phyloP scores from a whole-genome alignment of 169 alveolate species.

The Eimeria acervulina region DNA sequence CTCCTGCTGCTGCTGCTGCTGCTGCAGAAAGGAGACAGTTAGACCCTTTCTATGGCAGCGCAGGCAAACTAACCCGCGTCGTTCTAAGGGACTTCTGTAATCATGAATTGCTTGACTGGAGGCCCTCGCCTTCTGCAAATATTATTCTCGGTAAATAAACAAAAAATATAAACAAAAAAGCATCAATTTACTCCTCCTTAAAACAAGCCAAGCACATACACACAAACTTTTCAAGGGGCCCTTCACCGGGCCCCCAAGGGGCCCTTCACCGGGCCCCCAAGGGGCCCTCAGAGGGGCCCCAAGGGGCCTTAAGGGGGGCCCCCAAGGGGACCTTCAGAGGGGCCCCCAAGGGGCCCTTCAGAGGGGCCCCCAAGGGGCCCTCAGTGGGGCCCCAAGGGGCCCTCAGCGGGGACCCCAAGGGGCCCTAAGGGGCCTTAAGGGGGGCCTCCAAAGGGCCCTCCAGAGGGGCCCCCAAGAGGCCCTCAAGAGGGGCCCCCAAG shows the following conservation, averaged over 20 bases:
- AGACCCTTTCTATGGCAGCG: constrained; percentile 63
- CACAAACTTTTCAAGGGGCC: too few species aligned
- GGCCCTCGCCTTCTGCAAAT: constrained; percentile 42
- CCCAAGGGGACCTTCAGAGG: neutral
- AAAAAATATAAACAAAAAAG: too few species aligned
- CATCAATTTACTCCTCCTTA: too few species aligned
- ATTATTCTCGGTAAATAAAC: neutral
- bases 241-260: too few species aligned
- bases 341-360: constrained; percentile 11
- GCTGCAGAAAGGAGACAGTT: constrained; percentile 23
- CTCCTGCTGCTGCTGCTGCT: constrained; percentile 34
- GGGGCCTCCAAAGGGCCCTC: constrained; percentile 4
- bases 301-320: neutral
- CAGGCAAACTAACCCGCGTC: constrained; percentile 33
- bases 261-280: too few species aligned
- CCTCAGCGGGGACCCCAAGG: neutral
- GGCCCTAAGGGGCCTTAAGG: neutral
- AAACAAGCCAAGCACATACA: too few species aligned
- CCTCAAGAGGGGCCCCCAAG: neutral
- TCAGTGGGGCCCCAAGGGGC: neutral
- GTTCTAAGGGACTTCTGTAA: constrained; percentile 52
- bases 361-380: neutral
- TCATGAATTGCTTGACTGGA: constrained; percentile 17
- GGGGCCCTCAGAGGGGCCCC: too few species aligned
- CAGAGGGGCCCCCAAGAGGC: neutral